These are phyloP conservation scores for Apiospora rasikravindrae DNA, from an alignment of 2,329 filamentous ascomycete genomes.

Conservation along the genomic window DNA sequence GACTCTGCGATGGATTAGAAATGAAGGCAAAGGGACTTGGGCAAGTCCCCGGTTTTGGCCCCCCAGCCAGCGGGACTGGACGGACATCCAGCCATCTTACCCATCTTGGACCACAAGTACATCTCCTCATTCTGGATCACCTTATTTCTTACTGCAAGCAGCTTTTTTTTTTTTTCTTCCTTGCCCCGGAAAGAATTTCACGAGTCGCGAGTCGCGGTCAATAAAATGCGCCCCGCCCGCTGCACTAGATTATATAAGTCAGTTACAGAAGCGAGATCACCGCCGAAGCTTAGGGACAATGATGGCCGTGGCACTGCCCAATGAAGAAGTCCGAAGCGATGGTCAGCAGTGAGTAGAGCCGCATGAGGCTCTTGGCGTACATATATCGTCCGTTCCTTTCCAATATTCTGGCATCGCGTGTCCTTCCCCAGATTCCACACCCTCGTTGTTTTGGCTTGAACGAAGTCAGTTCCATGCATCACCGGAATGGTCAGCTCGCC, in stretches of 20 bases:
- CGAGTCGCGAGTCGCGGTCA: conserved; percentile 13
- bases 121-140: conserved; percentile 9
- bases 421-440: conserved; percentile 8
- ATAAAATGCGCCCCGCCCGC: neutral
- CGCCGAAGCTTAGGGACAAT: neutral
- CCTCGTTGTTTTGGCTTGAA: neutral
- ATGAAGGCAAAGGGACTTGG: conserved; percentile 15
- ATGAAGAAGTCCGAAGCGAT: conserved; percentile 12
- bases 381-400: neutral
- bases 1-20: neutral
- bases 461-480: neutral
- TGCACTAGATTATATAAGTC: conserved; percentile 2
- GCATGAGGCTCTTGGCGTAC: conserved; percentile 9
- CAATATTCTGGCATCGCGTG: neutral
- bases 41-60: neutral
- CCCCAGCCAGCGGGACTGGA: conserved; percentile 10
- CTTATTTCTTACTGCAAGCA: neutral
- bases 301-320: neutral
- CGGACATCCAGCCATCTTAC: conserved; percentile 1
- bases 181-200: conserved; percentile 7
- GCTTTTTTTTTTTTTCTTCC: too few species aligned
- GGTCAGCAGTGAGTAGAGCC: neutral
- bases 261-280: neutral
- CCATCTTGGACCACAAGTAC: conserved; percentile 9
- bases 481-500: neutral